Conservation (phyloP, 2,329 filamentous ascomycete species). For the Neonectria neomacrospora region DNA sequence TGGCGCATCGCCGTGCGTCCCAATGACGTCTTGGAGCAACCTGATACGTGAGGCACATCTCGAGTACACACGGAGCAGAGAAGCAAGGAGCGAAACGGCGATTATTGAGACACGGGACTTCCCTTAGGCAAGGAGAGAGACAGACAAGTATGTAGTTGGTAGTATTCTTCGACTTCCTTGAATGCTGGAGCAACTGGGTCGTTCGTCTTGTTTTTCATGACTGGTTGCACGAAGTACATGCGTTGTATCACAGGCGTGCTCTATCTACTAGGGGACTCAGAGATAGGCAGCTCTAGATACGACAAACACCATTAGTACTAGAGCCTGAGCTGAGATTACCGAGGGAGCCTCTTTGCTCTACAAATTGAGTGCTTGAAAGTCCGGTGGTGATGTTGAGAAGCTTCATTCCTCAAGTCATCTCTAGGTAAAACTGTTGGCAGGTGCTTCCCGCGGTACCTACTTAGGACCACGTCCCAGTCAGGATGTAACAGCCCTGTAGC, state of each 20-base stretch:
- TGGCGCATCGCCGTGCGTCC: neutral
- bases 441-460: too few species aligned
- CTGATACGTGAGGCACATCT: neutral
- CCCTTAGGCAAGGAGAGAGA: too few species aligned
- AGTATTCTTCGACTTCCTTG: neutral
- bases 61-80: neutral
- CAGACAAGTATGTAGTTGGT: too few species aligned
- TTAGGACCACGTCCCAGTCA: neutral
- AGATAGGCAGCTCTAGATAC: neutral
- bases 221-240: too few species aligned
- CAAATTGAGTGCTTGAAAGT: too few species aligned
- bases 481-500: neutral
- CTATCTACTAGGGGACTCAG: too few species aligned
- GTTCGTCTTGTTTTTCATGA: neutral
- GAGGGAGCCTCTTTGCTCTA: too few species aligned
- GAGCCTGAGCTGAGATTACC: too few species aligned
- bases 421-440: neutral
- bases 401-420: too few species aligned
- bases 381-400: too few species aligned
- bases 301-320: neutral
- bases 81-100: neutral
- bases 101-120: too few species aligned
- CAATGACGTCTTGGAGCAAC: constrained; percentile 3
- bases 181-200: neutral
- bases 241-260: neutral